Evolutionary conservation across 108 stramenopile genomes (phyloP), one percentile per base, ranked within the genome.

Genomic region (Cyclostephanos tholiformis): DNA sequence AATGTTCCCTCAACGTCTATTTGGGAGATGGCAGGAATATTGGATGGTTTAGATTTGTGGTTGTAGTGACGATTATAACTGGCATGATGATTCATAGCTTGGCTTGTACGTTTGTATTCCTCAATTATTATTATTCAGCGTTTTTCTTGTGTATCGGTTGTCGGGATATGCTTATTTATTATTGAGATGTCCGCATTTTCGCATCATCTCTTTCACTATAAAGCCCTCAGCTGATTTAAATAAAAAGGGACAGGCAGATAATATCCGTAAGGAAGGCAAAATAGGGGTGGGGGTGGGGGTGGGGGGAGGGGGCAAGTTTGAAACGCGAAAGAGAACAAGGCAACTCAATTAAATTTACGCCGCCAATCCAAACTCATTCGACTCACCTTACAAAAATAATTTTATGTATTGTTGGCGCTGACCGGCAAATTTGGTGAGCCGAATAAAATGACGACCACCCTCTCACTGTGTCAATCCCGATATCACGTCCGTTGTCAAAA

Each of bases 1-100:
- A 82, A 61, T 29, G 75, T 82, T 2, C 70, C 70, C 30, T 82
- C 75, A 2, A 82, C 75, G 55, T 82, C 75, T 1, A 82, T 72
- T 67, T 72, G 71, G 39, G 64, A 59, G 11, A 63, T 29, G 49
- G 49, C 63, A 30, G 48, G 43, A n/a, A 11, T 22, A 53, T 46
- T 46, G 44, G 44, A 14, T 46, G 44, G 3, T 16, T 46, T 46
- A 14, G 44, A 46, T 46, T 46, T 46, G 16, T 46, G 13, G 44
- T 46, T 46, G 44, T 46, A 46, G 44, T 16, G 44, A 46, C 44
- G 44, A 46, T 46, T 12, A 46, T 46, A 16, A 46, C 16, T 46
- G 44, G 44, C 14, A 46, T 46, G 44, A 17, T 46, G 44, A 46
- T 46, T 46, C 44, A 46, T 46, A 17, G 44, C 44, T 46, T 16